phyloP scores from a whole-genome alignment of 208 protist species.

The Leishmania aethiopica region DNA sequence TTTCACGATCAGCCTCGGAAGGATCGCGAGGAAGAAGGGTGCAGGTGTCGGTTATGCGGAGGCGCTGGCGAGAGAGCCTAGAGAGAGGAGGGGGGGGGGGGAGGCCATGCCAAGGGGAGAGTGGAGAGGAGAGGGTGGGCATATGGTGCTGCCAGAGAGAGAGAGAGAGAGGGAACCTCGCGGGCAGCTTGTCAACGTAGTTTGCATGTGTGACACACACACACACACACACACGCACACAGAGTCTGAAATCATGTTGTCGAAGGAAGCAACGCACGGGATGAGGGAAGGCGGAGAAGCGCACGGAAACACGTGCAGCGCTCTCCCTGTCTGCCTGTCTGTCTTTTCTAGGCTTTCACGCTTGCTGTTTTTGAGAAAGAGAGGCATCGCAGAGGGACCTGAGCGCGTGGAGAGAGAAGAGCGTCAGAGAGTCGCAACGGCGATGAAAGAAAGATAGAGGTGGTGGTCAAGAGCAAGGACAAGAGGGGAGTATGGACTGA shows the following conservation, averaged over 20 bases:
- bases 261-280: background rate
- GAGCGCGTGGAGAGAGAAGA: background rate
- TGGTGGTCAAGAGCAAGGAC: background rate
- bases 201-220: background rate
- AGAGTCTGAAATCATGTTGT: background rate
- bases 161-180: background rate
- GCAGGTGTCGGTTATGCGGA: background rate
- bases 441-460: background rate
- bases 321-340: background rate
- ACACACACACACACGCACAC: background rate
- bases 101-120: background rate
- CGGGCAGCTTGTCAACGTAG: background rate
- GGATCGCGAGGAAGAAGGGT: background rate
- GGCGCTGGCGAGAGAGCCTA: background rate
- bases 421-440: background rate
- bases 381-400: background rate
- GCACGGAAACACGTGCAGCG: too few relatives aligned
- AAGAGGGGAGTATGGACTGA: background rate
- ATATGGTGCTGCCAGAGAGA: background rate
- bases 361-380: background rate
- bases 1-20: background rate
- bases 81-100: background rate
- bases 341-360: background rate
- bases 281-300: background rate
- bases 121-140: background rate